Percentiles rank a stretch among this genome's conserved stretches.
phyloP scores from a whole-genome alignment of 2,329 filamentous ascomycete species.

The Curvularia hawaiiensis region DNA sequence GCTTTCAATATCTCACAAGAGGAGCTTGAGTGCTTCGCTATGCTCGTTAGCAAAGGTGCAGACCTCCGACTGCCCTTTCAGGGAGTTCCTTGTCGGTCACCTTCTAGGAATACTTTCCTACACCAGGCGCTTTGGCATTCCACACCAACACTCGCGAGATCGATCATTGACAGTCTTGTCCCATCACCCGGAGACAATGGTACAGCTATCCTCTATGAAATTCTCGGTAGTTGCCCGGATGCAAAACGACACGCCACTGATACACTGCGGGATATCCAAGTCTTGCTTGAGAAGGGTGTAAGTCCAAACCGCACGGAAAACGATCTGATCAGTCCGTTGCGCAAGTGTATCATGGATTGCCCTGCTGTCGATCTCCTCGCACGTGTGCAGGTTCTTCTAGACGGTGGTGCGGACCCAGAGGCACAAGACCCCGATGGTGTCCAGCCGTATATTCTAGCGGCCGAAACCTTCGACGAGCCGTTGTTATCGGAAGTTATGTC shows the following conservation, averaged over 20 bases:
- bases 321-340: constrained; percentile 29
- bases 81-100: constrained; percentile 30
- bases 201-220: constrained; percentile 32
- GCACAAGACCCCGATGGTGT: constrained; percentile 25
- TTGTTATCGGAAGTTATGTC: constrained; percentile 34
- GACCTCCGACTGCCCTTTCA: constrained; percentile 28
- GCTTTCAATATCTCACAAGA: constrained; percentile 20
- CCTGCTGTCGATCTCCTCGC: constrained; percentile 36
- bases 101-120: constrained; percentile 28
- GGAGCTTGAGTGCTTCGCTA: constrained; percentile 36
- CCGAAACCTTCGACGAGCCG: constrained; percentile 35
- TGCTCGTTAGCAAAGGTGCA: constrained; percentile 35
- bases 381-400: constrained; percentile 32
- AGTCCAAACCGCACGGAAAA: constrained; percentile 31
- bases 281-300: constrained; percentile 34
- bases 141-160: constrained; percentile 29
- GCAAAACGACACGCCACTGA: constrained; percentile 39
- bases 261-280: constrained; percentile 38
- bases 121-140: constrained; percentile 45
- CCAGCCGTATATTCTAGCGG: constrained; percentile 34
- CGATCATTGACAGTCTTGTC: constrained; percentile 30
- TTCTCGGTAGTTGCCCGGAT: constrained; percentile 38
- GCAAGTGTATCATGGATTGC: constrained; percentile 34
- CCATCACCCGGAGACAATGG: constrained; percentile 21
- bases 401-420: constrained; percentile 40